A percentile compares a stretch with the other conserved stretches of the same genome.
Conservation (phyloP, 2,329 filamentous ascomycete genomes). For the Ascochyta rabiei region DNA sequence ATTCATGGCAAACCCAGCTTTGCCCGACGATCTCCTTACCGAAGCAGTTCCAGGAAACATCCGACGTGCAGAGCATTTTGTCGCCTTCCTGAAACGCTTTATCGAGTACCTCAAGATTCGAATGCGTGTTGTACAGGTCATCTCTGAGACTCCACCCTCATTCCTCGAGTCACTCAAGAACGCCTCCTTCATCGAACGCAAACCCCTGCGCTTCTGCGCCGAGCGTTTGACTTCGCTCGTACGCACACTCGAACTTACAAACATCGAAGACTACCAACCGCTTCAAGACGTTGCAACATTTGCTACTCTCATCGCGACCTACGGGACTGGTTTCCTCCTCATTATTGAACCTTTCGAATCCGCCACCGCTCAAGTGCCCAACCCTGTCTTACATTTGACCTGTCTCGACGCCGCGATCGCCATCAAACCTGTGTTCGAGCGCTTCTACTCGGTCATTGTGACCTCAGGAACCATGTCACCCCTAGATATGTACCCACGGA, state of each 20-base stretch:
- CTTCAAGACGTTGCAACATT: slow-evolving; percentile 98
- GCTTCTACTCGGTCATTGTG: slow-evolving; percentile 97
- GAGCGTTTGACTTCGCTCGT: slow-evolving; percentile 94
- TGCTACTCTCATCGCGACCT: slow-evolving; percentile 92
- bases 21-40: slow-evolving; percentile 91
- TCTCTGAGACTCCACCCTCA: slow-evolving; percentile 93
- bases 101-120: slow-evolving; percentile 97
- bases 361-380: slow-evolving; percentile 91
- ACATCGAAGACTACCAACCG: slow-evolving; percentile 97
- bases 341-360: slow-evolving; percentile 98
- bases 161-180: slow-evolving; percentile 93
- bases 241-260: slow-evolving; percentile 91
- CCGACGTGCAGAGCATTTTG: slow-evolving; percentile 91
- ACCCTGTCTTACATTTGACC: slow-evolving; percentile 95
- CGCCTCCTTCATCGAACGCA: slow-evolving; percentile 96
- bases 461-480: slow-evolving; percentile 97
- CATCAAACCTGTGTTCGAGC: slow-evolving; percentile 95
- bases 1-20: slow-evolving; percentile 94
- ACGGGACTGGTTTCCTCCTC: slow-evolving; percentile 93
- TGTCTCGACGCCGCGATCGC: slow-evolving; percentile 97
- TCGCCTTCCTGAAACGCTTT: slow-evolving; percentile 92
- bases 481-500: slow-evolving; percentile 98
- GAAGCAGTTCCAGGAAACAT: slow-evolving; percentile 98
- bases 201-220: slow-evolving; percentile 91
- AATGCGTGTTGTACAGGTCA: slow-evolving; percentile 97